Evolutionary conservation across 305 asterid genomes (phyloP).

Genomic region (Fraxinus paxiana): DNA sequence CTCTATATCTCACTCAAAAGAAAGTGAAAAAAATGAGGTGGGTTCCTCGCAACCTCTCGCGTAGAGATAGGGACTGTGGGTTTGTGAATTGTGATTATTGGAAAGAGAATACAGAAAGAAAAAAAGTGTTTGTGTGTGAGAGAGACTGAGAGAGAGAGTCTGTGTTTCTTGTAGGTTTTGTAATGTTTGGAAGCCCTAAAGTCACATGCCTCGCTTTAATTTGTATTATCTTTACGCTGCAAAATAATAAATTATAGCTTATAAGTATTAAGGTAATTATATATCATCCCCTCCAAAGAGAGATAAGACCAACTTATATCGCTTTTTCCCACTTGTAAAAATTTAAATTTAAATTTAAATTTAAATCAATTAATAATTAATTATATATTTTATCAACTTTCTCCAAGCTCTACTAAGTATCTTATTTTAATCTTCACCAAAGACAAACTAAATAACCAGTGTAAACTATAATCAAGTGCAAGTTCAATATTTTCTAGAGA

Average conservation of each 20-base stretch:
- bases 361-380: no score
- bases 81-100: slow-evolving; percentile 44
- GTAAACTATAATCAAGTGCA: no score
- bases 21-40: slow-evolving; percentile 28
- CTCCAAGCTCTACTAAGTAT: background rate
- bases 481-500: background rate
- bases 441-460: background rate
- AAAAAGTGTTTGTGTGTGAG: background rate
- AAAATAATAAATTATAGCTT: background rate
- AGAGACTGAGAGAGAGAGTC: background rate
- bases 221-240: background rate
- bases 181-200: slow-evolving; percentile 22
- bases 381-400: no score
- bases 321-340: background rate
- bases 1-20: background rate
- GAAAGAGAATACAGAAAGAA: slow-evolving; percentile 41
- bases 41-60: slow-evolving; percentile 34
- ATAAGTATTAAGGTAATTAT: background rate
- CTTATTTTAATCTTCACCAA: no score
- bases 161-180: slow-evolving; percentile 8
- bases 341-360: no score
- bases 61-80: slow-evolving; percentile 6
- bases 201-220: slow-evolving; percentile 16
- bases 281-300: background rate
- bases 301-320: background rate